Evolutionary conservation across 2,329 filamentous ascomycete species (phyloP), one percentile per base, ranked within the genome.

Genomic region (Stemphylium vesicarium): DNA sequence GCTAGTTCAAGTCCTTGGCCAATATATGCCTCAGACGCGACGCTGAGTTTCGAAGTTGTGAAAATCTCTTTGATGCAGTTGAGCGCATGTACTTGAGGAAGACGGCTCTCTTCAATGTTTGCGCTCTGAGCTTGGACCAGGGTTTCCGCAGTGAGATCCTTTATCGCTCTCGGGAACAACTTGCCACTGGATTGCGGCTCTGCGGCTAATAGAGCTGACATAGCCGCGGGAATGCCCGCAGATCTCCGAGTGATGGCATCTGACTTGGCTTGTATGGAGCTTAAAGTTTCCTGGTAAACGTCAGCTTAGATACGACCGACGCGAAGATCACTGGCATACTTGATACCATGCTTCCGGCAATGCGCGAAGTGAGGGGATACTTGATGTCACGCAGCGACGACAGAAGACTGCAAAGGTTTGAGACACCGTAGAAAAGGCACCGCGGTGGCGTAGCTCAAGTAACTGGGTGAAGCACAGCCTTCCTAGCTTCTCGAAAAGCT

Each of bases 51-150:
- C 0, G 92, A 91, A 63, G 88, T 92, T 53, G 91, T 94, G 75
- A 97, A 95, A 2, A 96, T 88, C 61, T 96, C 92, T 70, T 95
- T 95, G 53, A 99, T 79, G 57, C 91, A 96, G 72, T 99, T 99
- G 70, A 96, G 84, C 0, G 95, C 92, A 74, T 99, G 95, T 0
- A 99, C 95, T 75, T 99, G 94, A 0, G 92, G 89, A 4, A 98
- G 78, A 36, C 89, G 81, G 26, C 82, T 77, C 43, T 84, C 79
- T 56, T 80, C 77, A 10, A 80, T 79, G 11, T 79, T 88, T 2
- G 83, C 84, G 26, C 83, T 79, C 9, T 72, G 77, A 3, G 84
- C 84, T 44, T 84, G 80, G 18, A 78, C 74, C 20, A 80, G 75
- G 5, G 87, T 85, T 48, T 91, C 86, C 3, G 75, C 71, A 56